Base-by-base conservation (phyloP, 2,329 filamentous ascomycete species). In the Aureobasidium sp. region DNA sequence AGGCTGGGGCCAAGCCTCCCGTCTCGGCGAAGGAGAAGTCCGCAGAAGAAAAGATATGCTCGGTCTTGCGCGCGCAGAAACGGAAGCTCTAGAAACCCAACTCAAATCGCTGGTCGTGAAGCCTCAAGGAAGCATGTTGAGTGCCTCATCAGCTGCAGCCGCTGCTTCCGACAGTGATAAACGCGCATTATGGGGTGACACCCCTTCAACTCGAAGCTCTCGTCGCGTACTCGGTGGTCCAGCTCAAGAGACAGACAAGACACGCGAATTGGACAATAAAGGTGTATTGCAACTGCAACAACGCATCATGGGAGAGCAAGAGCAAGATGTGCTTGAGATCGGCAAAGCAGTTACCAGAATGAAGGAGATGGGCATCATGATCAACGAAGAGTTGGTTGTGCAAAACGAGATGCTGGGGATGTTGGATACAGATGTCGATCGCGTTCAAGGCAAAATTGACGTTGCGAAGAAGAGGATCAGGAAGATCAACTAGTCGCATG, bases 331-430 rank as follows among this genome's bases (percentile, higher is more conserved):
- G 3, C 81, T 88, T 21, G 79, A 84, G 67, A 75, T 94, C 61
- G 81, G 83, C 1, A 84, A 83, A 65, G 86, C 90, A 50, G 86
- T 93, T 49, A 78, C 85, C 50, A 78, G 87, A 62, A 87, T 93
- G 77, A 86, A 83, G 69, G 86, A 91, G 74, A 89, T 93, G 82
- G 89, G 89, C 0, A 77, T 90, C 50, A 81, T 85, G 61, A 92
- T 94, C 69, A 82, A 89, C 65, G 82, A 86, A 54, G 90, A 93
- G 76, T 80, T 92, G 61, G 82, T 85, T 58, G 74, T 83, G 66
- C 89, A 93, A 76, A 88, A 85, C 60, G 81, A 84, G 71, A 83
- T 91, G 82, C 77, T 94, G 34, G 81, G 84, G 13, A 73, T 84
- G 66, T 70, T 91, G 64, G 85, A 87, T 65, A 78, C 85, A 61